Percentiles rank a stretch among this genome's conserved stretches.
Evolutionary conservation across 2,329 filamentous ascomycete genomes (phyloP).

Genomic region (Nannizzia gypsea): DNA sequence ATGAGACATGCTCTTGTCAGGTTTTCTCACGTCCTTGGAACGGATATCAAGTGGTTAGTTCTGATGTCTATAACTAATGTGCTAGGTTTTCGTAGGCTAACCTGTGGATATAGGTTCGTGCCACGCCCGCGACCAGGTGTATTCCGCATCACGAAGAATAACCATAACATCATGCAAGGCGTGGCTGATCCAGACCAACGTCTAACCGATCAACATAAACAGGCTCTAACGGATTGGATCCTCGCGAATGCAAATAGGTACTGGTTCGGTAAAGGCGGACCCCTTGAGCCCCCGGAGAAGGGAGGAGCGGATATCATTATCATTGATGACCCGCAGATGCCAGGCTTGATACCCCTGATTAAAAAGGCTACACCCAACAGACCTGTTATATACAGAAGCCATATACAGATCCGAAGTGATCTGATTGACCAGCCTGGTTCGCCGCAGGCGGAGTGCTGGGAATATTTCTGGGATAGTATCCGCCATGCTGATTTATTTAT

Average conservation of each 20-base stretch:
- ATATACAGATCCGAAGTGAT: conserved; percentile 72
- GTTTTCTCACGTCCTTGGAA: conserved; percentile 53
- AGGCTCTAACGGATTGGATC: conserved; percentile 59
- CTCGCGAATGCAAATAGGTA: conserved; percentile 60
- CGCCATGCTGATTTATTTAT: conserved; percentile 65
- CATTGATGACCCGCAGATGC: conserved; percentile 79
- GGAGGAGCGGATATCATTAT: conserved; percentile 67
- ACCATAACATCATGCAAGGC: conserved; percentile 80
- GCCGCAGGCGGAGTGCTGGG: conserved; percentile 63
- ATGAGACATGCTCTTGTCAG: conserved; percentile 71
- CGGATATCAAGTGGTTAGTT: conserved; percentile 61
- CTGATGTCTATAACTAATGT: too few relatives aligned
- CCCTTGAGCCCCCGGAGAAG: conserved; percentile 50
- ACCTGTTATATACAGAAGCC: conserved; percentile 67
- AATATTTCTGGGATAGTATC: conserved; percentile 61
- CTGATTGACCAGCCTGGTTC: conserved; percentile 51
- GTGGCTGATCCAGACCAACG: conserved; percentile 55
- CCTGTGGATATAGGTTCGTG: conserved; percentile 56
- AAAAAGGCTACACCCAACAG: conserved; percentile 59
- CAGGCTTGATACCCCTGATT: conserved; percentile 61
- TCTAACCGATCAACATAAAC: conserved; percentile 51
- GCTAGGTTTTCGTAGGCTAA: too few relatives aligned
- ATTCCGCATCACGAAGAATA: conserved; percentile 74
- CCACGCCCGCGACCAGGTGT: conserved; percentile 68
- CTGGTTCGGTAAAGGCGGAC: conserved; percentile 58